Base-by-base conservation (phyloP, 495 filamentous ascomycete species). In the Terfezia boudieri region DNA sequence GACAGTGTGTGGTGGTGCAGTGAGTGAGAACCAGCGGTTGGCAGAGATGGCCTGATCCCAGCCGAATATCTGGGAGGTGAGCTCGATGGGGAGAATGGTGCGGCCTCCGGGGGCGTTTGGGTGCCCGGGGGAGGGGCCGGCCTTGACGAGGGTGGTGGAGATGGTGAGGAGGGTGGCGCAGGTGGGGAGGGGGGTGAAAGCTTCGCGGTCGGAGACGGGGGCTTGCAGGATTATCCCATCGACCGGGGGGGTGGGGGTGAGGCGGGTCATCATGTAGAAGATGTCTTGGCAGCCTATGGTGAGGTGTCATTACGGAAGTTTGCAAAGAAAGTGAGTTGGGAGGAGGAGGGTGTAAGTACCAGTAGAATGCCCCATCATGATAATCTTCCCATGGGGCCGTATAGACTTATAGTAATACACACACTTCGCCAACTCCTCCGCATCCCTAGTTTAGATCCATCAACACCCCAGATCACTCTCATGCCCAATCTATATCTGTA, bases 201-300 rank as follows among this genome's bases (percentile, higher is more conserved):
- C 76, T 63, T 93, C 83, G 41, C 88, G 74, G 64, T 95, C 89
- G 41, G 77, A 83, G 9, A 83, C 79, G 51, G 50, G 16, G 0
- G 82, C 89, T 64, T 94, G 88, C 52, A 95, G 69, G 38, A 96
- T 82, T 37, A 78, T 81, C 49, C 85, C 89, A 53, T 93, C 78
- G 23, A 95, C 55, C 17, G 50, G 55, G 46, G 55, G 51, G 32
- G 59, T 49, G 53, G 59, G 56, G n/a, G 64, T 57, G 51, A 66
- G 56, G 10, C 66, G 62, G 36, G 66, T 68, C 51, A 84, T 67
- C 61, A 90, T 93, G 55, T 84, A 77, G 66, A 95, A 73, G 36
- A 83, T 78, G 62, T 93, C 86, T 69, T 94, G 90, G 57, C 83
- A 86, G 2, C 90, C 90, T 10, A 73, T 77, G 4, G 23, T 23